phyloP scores from a whole-genome alignment of 805 yeast species.

The Candida ortonii region DNA sequence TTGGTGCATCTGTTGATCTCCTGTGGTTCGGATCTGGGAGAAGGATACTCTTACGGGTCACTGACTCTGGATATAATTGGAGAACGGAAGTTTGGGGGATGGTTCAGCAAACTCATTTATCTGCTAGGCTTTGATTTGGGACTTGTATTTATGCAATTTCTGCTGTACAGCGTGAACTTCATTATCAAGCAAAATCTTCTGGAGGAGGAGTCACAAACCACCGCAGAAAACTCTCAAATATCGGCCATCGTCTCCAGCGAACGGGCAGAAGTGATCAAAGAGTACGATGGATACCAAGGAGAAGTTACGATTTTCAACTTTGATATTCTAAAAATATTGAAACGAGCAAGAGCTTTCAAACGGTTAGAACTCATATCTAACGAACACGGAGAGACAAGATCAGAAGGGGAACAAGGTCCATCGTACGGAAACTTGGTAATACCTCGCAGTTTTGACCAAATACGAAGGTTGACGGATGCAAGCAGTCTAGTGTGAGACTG shows the following conservation, averaged over 20 bases:
- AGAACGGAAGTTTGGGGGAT: constrained; percentile 30
- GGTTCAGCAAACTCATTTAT: constrained; percentile 27
- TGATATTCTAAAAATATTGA: constrained; percentile 31
- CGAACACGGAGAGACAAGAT: constrained; percentile 4
- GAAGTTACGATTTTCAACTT: constrained; percentile 35
- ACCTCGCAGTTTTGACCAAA: constrained; percentile 14
- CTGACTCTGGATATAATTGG: constrained; percentile 46
- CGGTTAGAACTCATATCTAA: constrained; percentile 11
- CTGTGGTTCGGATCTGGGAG: constrained; percentile 22
- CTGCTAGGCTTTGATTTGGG: constrained; percentile 32
- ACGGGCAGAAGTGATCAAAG: constrained; percentile 10
- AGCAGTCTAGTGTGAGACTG: constrained; percentile 11
- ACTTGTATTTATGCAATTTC: constrained; percentile 30
- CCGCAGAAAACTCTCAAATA: constrained; percentile 8
- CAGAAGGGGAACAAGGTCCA: neutral
- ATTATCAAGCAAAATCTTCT: constrained; percentile 27
- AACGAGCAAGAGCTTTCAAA: constrained; percentile 22
- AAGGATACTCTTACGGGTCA: constrained; percentile 36
- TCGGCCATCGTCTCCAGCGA: constrained; percentile 7
- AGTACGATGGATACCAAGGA: constrained; percentile 47
- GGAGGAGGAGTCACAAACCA: constrained; percentile 24
- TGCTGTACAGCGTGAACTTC: constrained; percentile 32
- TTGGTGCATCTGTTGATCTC: constrained; percentile 37
- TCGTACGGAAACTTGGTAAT: constrained; percentile 3
- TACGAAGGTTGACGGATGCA: constrained; percentile 15